Evolutionary conservation across 306 rosid genomes (phyloP), one percentile per base, ranked within the genome.

Genomic region (Geum urbanum): DNA sequence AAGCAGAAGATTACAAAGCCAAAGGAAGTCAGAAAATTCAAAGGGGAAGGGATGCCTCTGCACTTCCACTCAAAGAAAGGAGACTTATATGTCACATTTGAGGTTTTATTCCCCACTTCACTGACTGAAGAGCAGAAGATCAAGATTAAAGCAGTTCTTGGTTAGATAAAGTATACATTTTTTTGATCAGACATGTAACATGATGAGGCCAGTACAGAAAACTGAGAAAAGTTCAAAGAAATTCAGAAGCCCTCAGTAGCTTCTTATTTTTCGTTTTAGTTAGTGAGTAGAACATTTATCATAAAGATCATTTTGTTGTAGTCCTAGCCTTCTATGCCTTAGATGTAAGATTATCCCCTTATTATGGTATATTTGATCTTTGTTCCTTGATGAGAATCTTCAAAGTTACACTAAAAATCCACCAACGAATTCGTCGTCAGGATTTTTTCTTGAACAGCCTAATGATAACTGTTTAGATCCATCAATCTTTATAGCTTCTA

Each of bases 31-130:
- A 89, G 83, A 65, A 94, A 91, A 83, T 88, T 88, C 84, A 94
- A 94, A 77, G 96, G 97, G 64, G 92, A 94, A 77, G 97, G 99
- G 24, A 94, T 94, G 99, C 97, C 99, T 53, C 56, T 87, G 83
- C 95, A 94, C 75, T 79, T 91, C 78, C 91, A 87, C 95, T 81
- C 71, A 14, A 94, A 91, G 87, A 94, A 84, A 78, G 99, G 99
- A 62, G 88, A 91, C 82, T 90, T 94, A 20, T 91, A 81, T 74
- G 88, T 89, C 60, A 82, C 81, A 58, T 94, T 80, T 70, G 99
- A 91, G 86, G 96, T 94, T 81, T 53, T 94, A 40, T 94, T 94
- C 77, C 99, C 99, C 65, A 81, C 88, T 1, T 80, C 92, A 13
- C 77, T 94, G 55, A 87, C 86, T 16, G 92, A 87, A 70, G 95